Evolutionary conservation across 1,284 basidiomycete genomes (phyloP).

Genomic region (Vanrija sp.): DNA sequence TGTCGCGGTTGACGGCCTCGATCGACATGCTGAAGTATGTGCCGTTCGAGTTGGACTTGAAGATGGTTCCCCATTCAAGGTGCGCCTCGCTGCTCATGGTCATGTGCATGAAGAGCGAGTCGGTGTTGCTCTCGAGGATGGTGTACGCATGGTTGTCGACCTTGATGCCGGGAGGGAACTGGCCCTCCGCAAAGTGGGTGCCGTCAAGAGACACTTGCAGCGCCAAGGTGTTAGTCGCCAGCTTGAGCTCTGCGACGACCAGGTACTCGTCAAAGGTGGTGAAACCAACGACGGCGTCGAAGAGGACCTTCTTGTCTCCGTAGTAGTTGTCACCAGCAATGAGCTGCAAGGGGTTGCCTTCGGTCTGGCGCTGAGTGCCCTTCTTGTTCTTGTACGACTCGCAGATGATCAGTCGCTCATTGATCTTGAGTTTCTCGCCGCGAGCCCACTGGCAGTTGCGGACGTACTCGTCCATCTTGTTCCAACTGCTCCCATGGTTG

Average conservation of each 20-base stretch:
- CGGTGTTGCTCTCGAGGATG: conserved; percentile 88
- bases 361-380: conserved; percentile 64
- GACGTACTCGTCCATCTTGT: conserved; percentile 77
- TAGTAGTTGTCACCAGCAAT: conserved; percentile 77
- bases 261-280: conserved; percentile 95
- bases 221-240: conserved; percentile 56
- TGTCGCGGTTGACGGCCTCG: conserved; percentile 85
- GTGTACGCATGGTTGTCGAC: conserved; percentile 62
- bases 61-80: conserved; percentile 83
- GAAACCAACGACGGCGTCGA: conserved; percentile 86
- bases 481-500: conserved; percentile 76
- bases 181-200: conserved; percentile 71
- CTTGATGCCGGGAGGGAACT: conserved; percentile 85
- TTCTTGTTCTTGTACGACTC: conserved; percentile 80
- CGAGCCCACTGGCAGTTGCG: conserved; percentile 87
- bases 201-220: conserved; percentile 92
- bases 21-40: conserved; percentile 88
- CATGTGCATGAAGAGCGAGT: conserved; percentile 90
- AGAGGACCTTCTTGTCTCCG: conserved; percentile 66
- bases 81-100: conserved; percentile 74
- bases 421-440: conserved; percentile 71
- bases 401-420: conserved; percentile 84
- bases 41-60: conserved; percentile 95
- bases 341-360: conserved; percentile 70
- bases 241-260: conserved; percentile 78